Evolutionary conservation across 495 filamentous ascomycete genomes (phyloP).

Genomic region (Venustampulla echinocandica): DNA sequence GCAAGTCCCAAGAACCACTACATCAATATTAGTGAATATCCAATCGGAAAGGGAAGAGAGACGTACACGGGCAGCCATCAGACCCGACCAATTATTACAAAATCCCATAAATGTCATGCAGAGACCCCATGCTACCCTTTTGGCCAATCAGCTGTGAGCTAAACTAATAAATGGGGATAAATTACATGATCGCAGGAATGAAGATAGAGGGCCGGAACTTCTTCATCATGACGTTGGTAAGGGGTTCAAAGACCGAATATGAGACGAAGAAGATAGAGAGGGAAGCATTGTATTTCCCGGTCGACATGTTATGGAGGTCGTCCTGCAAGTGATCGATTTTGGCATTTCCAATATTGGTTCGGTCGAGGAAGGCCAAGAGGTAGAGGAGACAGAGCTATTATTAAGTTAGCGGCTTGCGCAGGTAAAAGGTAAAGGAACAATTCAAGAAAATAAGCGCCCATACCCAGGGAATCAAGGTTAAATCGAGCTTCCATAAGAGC

Average conservation of each 20-base stretch:
- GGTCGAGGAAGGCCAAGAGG: conserved; percentile 74
- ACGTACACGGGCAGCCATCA: conserved; percentile 31
- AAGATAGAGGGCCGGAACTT: conserved; percentile 46
- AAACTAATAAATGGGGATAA: conserved; percentile 55
- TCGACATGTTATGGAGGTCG: conserved; percentile 51
- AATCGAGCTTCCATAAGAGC: conserved; percentile 62
- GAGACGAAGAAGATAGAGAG: conserved; percentile 90
- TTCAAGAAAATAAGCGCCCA: conserved; percentile 11
- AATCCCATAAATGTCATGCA: conserved; percentile 58
- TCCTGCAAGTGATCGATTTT: conserved; percentile 66
- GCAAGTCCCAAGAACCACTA: conserved; percentile 72
- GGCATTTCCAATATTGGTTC: conserved; percentile 82
- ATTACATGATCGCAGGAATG: conserved; percentile 59
- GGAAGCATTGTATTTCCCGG: conserved; percentile 64
- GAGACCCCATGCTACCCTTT: conserved; percentile 45
- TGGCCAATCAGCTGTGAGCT: conserved; percentile 60
- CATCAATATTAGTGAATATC: not conserved
- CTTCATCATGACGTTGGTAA: conserved; percentile 87
- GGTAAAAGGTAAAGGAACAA: not conserved
- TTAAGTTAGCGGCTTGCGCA: too few species aligned
- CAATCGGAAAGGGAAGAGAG: not conserved
- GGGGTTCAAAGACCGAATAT: conserved; percentile 77
- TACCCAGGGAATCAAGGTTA: conserved; percentile 65
- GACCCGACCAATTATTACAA: conserved; percentile 33
- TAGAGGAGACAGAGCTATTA: conserved; percentile 73